These are phyloP conservation scores for Xylaria scruposa DNA, from an alignment of 495 filamentous ascomycete species.

Conservation along the genomic window DNA sequence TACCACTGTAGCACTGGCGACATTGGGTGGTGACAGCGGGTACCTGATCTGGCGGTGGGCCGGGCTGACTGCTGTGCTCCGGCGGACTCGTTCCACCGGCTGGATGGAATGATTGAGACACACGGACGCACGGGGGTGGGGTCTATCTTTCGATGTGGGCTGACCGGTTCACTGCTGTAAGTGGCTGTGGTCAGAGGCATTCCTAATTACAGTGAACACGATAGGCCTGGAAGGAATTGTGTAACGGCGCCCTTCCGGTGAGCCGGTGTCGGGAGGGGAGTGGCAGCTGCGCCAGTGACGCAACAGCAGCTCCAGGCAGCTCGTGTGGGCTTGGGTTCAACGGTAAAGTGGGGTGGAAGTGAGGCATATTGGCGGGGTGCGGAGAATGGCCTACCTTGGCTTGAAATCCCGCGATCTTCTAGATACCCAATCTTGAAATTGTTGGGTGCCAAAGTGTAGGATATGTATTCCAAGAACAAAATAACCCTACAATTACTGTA, in stretches of 20 bases:
- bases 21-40: not conserved
- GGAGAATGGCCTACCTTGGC: conserved; percentile 3
- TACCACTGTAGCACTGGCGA: not conserved
- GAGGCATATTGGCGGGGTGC: conserved; percentile 11
- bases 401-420: not conserved
- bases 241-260: conserved; percentile 4
- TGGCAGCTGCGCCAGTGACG: not conserved
- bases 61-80: not conserved
- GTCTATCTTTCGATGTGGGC: conserved; percentile 16
- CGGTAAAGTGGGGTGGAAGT: conserved; percentile 7
- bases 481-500: conserved; percentile 13
- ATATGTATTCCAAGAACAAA: not conserved
- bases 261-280: not conserved
- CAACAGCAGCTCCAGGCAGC: conserved; percentile 18
- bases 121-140: not conserved
- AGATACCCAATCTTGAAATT: not conserved
- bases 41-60: not conserved
- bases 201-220: not conserved
- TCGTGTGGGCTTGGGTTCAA: too few species aligned
- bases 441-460: not conserved
- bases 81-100: conserved; percentile 21
- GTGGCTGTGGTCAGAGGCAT: not conserved
- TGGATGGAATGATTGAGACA: conserved; percentile 20
- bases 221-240: not conserved
- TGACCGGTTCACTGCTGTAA: conserved; percentile 5